Evolutionary conservation across 768 basidiomycete species (phyloP).

Genomic region (Lactifluus subvellereus): DNA sequence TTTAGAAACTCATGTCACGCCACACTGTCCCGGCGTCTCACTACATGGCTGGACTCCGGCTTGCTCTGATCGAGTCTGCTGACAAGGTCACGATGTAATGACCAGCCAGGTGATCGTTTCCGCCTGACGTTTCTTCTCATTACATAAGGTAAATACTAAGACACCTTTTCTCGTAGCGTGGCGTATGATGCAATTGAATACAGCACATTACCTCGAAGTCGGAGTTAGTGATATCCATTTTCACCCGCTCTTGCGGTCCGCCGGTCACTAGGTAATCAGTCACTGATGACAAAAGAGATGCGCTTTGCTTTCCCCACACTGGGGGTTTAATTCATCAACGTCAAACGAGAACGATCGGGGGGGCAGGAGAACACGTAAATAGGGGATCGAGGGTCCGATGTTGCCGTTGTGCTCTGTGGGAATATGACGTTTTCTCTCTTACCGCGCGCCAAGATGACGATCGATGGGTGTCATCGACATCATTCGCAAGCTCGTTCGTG

Average conservation of each 20-base stretch:
- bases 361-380: background rate
- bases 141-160: background rate
- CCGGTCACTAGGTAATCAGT: background rate
- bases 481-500: too few species aligned
- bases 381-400: background rate
- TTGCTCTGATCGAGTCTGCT: slow-evolving; percentile 11
- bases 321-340: background rate
- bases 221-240: background rate
- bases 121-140: background rate
- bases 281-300: background rate
- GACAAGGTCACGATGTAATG: slow-evolving; percentile 9
- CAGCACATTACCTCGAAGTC: background rate
- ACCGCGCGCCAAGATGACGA: background rate
- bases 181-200: slow-evolving; percentile 6
- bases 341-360: background rate
- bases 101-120: background rate
- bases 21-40: background rate
- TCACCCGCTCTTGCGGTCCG: background rate
- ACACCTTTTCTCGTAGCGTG: background rate
- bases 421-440: background rate
- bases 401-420: background rate
- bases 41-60: background rate
- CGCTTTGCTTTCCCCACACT: background rate
- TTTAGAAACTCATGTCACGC: background rate
- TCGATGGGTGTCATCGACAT: background rate